phyloP scores from a whole-genome alignment of 148 eudicot genomes.

The Amaranthus hypochondriacus region DNA sequence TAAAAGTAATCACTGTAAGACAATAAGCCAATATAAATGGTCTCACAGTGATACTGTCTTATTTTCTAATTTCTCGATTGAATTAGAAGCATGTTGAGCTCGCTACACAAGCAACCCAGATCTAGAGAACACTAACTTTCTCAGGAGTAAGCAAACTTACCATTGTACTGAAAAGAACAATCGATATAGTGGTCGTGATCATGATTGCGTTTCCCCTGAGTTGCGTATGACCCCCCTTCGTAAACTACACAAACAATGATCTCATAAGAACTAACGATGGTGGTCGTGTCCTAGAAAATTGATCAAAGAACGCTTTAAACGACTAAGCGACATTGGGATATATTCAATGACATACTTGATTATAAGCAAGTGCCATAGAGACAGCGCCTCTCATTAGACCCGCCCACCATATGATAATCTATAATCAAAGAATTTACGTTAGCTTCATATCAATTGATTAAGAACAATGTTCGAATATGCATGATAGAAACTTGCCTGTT shows the following conservation, averaged over 20 bases:
- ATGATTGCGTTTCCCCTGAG: conserved; percentile 61
- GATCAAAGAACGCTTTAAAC: not conserved
- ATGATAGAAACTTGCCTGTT: conserved; percentile 46
- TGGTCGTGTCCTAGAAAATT: too few relatives aligned
- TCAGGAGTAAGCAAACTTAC: conserved; percentile 27
- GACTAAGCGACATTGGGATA: not conserved
- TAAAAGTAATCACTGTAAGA: too few relatives aligned
- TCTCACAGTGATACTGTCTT: too few relatives aligned
- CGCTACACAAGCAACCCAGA: not conserved
- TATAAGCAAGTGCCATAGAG: conserved; percentile 94
- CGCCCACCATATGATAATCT: conserved; percentile 97
- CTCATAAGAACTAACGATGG: too few relatives aligned
- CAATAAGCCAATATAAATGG: too few relatives aligned
- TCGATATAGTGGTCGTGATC: conserved; percentile 73
- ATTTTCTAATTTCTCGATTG: not conserved
- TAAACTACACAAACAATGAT: conserved; percentile 45
- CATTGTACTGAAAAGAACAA: conserved; percentile 75
- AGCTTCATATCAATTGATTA: not conserved
- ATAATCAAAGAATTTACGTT: not conserved
- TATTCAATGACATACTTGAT: conserved; percentile 52
- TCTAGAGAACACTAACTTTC: conserved; percentile 1
- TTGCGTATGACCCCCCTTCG: conserved; percentile 64
- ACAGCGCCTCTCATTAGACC: conserved; percentile 99
- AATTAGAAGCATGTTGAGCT: not conserved
- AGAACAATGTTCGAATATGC: not conserved